Evolutionary conservation across 2,329 filamentous ascomycete genomes (phyloP).

Genomic region (Xylaria sp.): DNA sequence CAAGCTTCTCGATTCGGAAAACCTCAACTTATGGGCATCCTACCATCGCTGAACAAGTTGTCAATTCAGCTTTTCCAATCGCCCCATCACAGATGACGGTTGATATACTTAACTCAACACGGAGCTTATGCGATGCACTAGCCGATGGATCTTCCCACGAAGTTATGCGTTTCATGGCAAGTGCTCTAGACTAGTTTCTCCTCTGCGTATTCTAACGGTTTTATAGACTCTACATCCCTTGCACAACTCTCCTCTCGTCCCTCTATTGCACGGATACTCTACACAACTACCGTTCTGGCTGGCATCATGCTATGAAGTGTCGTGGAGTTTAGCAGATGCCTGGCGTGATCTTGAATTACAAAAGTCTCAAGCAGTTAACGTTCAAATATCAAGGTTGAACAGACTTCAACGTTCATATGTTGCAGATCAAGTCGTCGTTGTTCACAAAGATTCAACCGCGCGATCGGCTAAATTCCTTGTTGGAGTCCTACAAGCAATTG

Average conservation of each 20-base stretch:
- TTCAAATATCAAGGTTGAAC: constrained; percentile 60
- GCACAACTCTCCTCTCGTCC: constrained; percentile 60
- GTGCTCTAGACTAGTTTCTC: constrained; percentile 35
- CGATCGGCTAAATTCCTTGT: constrained; percentile 58
- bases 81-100: constrained; percentile 40
- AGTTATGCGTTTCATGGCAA: constrained; percentile 52
- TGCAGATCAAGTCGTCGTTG: constrained; percentile 58
- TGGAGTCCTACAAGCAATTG: constrained; percentile 49
- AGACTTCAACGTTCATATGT: constrained; percentile 66
- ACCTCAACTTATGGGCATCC: constrained; percentile 4
- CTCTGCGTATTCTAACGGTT: constrained; percentile 47
- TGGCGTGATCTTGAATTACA: constrained; percentile 51
- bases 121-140: constrained; percentile 44
- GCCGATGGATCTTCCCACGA: constrained; percentile 35
- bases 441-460: constrained; percentile 66
- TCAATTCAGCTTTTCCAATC: constrained; percentile 33
- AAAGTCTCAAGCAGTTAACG: constrained; percentile 49
- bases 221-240: constrained; percentile 63
- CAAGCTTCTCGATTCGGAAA: constrained; percentile 5
- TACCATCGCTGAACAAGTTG: constrained; percentile 14
- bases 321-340: constrained; percentile 51
- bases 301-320: constrained; percentile 58
- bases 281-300: constrained; percentile 54
- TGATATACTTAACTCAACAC: constrained; percentile 45
- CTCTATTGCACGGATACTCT: constrained; percentile 48